phyloP scores from a whole-genome alignment of 768 basidiomycete species.

The Tylopilus plumbeoviolaceoides region DNA sequence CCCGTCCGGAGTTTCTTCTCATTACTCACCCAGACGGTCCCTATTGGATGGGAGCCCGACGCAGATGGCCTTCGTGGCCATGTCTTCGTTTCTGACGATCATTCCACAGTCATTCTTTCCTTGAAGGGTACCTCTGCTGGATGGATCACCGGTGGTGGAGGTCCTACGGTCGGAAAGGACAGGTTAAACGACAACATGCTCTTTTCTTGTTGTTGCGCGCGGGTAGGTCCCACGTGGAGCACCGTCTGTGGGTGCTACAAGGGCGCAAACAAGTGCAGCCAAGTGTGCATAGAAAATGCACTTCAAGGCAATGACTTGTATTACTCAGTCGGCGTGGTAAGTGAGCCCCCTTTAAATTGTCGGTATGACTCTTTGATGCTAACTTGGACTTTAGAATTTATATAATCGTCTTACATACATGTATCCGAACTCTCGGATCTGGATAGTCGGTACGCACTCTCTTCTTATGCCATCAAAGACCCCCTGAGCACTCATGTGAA shows the following conservation, averaged over 20 bases:
- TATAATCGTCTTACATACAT: slow-evolving; percentile 90
- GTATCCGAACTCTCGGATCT: slow-evolving; percentile 88
- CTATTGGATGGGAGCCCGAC: slow-evolving; percentile 88
- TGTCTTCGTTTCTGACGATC: slow-evolving; percentile 79
- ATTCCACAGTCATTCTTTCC: slow-evolving; percentile 81
- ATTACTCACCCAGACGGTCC: slow-evolving; percentile 43
- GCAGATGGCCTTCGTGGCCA: slow-evolving; percentile 93
- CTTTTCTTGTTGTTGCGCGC: slow-evolving; percentile 94
- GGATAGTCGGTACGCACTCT: slow-evolving; percentile 62
- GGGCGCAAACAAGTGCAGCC: slow-evolving; percentile 71
- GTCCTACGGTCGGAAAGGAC: slow-evolving; percentile 83
- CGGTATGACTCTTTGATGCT: not conserved
- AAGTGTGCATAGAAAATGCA: slow-evolving; percentile 74
- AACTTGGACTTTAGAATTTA: slow-evolving; percentile 54
- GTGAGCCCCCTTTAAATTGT: slow-evolving; percentile 26
- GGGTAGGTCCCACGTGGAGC: slow-evolving; percentile 92
- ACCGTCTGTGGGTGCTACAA: slow-evolving; percentile 88
- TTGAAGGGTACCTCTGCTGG: slow-evolving; percentile 91
- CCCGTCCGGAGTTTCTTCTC: not conserved
- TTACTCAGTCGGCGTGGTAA: slow-evolving; percentile 79
- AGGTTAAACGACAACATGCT: slow-evolving; percentile 94
- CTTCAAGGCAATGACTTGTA: slow-evolving; percentile 82
- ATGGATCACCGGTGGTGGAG: slow-evolving; percentile 64
- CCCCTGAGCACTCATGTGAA: not conserved
- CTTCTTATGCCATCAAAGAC: not conserved